Evolutionary conservation across 2,329 filamentous ascomycete species (phyloP), one percentile per base, ranked within the genome.

Genomic region (Aureobasidium lini): DNA sequence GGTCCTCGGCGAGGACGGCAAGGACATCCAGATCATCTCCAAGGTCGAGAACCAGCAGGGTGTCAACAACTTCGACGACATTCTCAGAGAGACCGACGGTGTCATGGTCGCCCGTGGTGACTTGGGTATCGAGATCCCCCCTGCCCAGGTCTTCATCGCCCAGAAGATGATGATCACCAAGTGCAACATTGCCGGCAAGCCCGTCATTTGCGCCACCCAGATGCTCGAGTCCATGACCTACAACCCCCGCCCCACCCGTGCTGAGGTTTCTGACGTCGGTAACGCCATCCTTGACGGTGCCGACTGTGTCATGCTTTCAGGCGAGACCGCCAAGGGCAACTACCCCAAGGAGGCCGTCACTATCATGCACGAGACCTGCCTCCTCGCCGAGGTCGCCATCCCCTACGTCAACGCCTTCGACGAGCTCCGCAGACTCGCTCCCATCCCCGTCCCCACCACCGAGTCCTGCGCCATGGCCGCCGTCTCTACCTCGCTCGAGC

Each of bases 141-240:
- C 94, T 63, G 90, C 93, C 65, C 94, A 99, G 83, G 94, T 99
- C 66, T 99, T 99, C 78, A 90, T 95, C 68, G 94, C 94, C 60
- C 94, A 99, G 83, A 99, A 99, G 88, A 99, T 99, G 90, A 92
- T 99, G 84, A 99, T 99, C 77, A 92, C 94, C 78, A 97, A 97
- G 87, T 99, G 94, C 86, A 99, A 99, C 83, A 86, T 96, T 73
- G 92, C 91, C 68, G 94, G 94, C 77, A 99, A 99, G 84, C 94
- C 94, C 67, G 92, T 93, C 75, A 96, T 99, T 75, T 97, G 93
- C 78, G 94, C 94, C 62, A 99, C 94, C 42, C 94, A 99, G 82
- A 99, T 99, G 94, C 85, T 99, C 68, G 94, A 99, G 84, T 96
- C 91, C 67, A 99, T 99, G 94, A 99, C 96, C 77, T 96, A 96